These are phyloP conservation scores for Candida manassasensis DNA, from an alignment of 805 yeast genomes.

Conservation along the genomic window DNA sequence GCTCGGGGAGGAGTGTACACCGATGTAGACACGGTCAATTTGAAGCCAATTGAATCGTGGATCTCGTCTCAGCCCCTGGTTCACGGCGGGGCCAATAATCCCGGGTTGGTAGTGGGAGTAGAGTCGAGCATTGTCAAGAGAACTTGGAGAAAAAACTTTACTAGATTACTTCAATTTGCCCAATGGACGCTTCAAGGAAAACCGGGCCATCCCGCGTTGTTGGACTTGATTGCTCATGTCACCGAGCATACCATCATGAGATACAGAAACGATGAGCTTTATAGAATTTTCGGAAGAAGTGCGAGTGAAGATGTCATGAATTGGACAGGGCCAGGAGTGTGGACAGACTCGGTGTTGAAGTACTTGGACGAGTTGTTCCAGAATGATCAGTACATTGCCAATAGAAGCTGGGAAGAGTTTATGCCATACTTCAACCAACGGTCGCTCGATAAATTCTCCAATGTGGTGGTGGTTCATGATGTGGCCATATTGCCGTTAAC, in stretches of 20 bases:
- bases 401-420: conserved; percentile 19
- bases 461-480: conserved; percentile 59
- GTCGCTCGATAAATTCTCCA: conserved; percentile 51
- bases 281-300: conserved; percentile 50
- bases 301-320: conserved; percentile 78
- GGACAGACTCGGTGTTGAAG: conserved; percentile 80
- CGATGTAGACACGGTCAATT: conserved; percentile 79
- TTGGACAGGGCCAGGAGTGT: conserved; percentile 96
- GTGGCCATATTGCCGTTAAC: conserved; percentile 70
- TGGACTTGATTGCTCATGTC: conserved; percentile 74
- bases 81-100: conserved; percentile 28
- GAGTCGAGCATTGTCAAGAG: conserved; percentile 96
- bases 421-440: conserved; percentile 41
- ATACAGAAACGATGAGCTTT: conserved; percentile 42
- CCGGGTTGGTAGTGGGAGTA: conserved; percentile 83
- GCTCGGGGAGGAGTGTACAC: conserved; percentile 93
- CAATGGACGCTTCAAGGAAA: conserved; percentile 95
- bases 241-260: conserved; percentile 68
- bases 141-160: conserved; percentile 93
- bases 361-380: conserved; percentile 46
- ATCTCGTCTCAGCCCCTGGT: conserved; percentile 41
- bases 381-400: conserved; percentile 17
- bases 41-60: conserved; percentile 77
- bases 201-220: conserved; percentile 83
- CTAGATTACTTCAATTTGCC: conserved; percentile 88